Evolutionary conservation across 257 asterid species (phyloP).

Genomic region (Craterostigma plantagineum): DNA sequence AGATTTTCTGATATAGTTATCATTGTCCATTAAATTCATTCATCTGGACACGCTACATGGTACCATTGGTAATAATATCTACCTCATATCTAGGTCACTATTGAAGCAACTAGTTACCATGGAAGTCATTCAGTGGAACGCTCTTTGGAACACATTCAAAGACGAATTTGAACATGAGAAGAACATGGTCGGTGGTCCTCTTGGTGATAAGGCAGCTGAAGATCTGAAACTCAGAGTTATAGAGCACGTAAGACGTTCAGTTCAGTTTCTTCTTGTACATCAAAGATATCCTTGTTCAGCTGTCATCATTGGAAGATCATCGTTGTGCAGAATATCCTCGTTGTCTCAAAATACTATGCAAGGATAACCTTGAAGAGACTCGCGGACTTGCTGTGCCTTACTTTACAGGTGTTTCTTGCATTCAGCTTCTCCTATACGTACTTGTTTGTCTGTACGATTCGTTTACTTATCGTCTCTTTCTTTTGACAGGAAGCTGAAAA

Average conservation of each 20-base stretch:
- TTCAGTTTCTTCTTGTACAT: conserved; percentile 1
- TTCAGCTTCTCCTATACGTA: too few relatives aligned
- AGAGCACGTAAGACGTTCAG: conserved; percentile 53
- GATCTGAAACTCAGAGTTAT: conserved; percentile 81
- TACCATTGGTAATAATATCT: too few relatives aligned
- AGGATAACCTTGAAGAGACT: conserved; percentile 81
- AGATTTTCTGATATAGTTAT: neutral
- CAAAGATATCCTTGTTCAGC: neutral
- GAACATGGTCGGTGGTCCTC: conserved; percentile 69
- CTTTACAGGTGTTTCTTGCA: conserved; percentile 33
- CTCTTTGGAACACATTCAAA: conserved; percentile 68
- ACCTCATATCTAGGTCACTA: conserved; percentile 27
- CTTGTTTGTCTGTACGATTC: too few relatives aligned
- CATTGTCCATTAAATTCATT: conserved; percentile 2
- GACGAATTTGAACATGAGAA: conserved; percentile 85
- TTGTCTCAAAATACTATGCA: conserved; percentile 83
- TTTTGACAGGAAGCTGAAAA: conserved; percentile 64
- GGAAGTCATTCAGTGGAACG: conserved; percentile 91
- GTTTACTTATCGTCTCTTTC: neutral
- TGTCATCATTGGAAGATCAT: neutral
- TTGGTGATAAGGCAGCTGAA: conserved; percentile 86
- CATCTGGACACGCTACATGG: neutral
- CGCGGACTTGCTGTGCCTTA: conserved; percentile 73
- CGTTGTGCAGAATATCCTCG: conserved; percentile 77
- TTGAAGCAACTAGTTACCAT: conserved; percentile 77